These are phyloP conservation scores for Aspergillus haitiensis DNA, from an alignment of 495 filamentous ascomycete genomes.

Conservation along the genomic window DNA sequence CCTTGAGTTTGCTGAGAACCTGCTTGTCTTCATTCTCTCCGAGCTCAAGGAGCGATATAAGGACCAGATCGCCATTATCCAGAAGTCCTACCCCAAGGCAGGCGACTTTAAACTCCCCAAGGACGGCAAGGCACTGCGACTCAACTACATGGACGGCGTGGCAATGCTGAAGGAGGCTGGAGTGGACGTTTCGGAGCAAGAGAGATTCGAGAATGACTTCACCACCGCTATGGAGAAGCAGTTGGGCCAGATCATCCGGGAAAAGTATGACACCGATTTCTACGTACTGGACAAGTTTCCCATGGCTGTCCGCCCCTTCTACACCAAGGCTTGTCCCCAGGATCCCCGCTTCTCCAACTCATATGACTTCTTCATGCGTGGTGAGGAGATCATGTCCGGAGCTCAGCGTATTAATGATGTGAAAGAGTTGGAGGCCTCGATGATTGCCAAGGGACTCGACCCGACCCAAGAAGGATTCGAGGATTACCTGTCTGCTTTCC, in stretches of 20 bases:
- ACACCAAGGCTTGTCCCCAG: constrained; percentile 75
- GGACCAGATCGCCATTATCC: constrained; percentile 66
- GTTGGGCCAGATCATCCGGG: constrained; percentile 78
- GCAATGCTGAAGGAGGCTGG: constrained; percentile 77
- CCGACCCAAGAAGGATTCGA: constrained; percentile 72
- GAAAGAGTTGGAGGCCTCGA: constrained; percentile 63
- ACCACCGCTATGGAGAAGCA: constrained; percentile 84
- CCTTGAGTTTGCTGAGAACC: constrained; percentile 72
- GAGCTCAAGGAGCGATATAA: constrained; percentile 67
- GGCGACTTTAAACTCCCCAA: constrained; percentile 58
- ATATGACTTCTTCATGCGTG: constrained; percentile 94
- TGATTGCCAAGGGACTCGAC: constrained; percentile 71
- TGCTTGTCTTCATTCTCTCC: constrained; percentile 86
- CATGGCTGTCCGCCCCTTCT: constrained; percentile 80
- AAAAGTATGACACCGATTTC: constrained; percentile 88
- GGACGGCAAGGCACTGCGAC: constrained; percentile 72
- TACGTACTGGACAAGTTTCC: constrained; percentile 93
- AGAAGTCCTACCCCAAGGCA: constrained; percentile 57
- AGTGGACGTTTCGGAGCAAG: constrained; percentile 70
- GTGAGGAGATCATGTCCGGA: constrained; percentile 85
- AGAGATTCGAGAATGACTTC: constrained; percentile 68
- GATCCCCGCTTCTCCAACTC: constrained; percentile 73
- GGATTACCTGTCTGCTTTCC: constrained; percentile 82
- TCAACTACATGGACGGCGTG: constrained; percentile 85
- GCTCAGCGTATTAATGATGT: constrained; percentile 83